Percentiles rank a stretch among this genome's conserved stretches.
These are phyloP conservation scores for Phytophthora sojae DNA, from an alignment of 352 stramenopile genomes.

Conservation along the genomic window DNA sequence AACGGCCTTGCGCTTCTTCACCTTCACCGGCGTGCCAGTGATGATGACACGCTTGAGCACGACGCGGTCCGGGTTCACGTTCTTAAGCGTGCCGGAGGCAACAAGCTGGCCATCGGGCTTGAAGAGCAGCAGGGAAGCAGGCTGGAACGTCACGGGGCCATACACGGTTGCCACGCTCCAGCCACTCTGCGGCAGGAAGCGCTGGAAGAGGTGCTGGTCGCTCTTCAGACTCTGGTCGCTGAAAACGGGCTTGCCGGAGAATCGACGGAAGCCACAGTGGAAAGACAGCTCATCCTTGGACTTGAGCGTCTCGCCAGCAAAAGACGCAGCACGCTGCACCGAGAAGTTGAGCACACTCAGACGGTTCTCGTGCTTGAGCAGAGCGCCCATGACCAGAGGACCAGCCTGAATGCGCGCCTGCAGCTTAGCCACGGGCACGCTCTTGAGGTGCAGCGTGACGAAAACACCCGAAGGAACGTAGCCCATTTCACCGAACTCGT, in stretches of 20 bases:
- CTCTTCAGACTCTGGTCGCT: conserved; percentile 98
- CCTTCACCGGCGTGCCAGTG: conserved; percentile 97
- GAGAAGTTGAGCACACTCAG: conserved; percentile 98
- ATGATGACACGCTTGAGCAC: conserved; percentile 98
- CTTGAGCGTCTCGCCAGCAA: conserved; percentile 92
- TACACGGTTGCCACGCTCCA: conserved; percentile 93
- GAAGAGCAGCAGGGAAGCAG: conserved; percentile 97
- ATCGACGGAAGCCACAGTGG: conserved; percentile 97
- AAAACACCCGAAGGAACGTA: conserved; percentile 95
- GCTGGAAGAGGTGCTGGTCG: conserved; percentile 99
- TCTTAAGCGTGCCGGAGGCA: conserved; percentile 94
- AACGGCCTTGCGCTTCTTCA: conserved; percentile 98
- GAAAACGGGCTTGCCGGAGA: conserved; percentile 94
- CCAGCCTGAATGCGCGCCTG: conserved; percentile 65
- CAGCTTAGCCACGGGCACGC: conserved; percentile 67
- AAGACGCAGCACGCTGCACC: conserved; percentile 84
- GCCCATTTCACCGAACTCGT: conserved; percentile 73
- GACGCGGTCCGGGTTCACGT: conserved; percentile 97
- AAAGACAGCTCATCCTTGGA: conserved; percentile 97
- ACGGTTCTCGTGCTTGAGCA: conserved; percentile 98
- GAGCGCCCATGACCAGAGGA: conserved; percentile 77
- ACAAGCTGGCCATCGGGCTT: conserved; percentile 86
- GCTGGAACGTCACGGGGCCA: conserved; percentile 96
- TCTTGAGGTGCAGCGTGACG: conserved; percentile 90
- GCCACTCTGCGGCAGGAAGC: conserved; percentile 93